Base-by-base conservation (phyloP, 768 basidiomycete species). In the Naganishia kalamii region DNA sequence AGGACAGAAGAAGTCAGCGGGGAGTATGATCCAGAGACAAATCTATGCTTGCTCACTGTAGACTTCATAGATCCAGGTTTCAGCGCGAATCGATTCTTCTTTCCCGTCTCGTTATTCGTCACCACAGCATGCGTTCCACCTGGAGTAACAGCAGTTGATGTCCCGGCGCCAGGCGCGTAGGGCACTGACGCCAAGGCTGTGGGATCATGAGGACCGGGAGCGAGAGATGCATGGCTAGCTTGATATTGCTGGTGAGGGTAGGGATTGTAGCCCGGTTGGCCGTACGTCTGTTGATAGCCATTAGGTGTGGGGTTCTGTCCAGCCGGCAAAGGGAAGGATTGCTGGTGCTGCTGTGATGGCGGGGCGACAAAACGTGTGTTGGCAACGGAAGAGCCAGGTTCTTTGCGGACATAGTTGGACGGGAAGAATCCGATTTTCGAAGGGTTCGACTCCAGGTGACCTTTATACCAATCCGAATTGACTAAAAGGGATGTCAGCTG, bases 401-500 rank as follows among this genome's bases (percentile, higher is more conserved):
- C 54, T 21, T 48, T 47, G 27, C 41, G 37, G 29, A 64, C 27
- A 21, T 64, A 64, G 43, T 57, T 64, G 23, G 50, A 41, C 13
- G 63, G 63, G 63, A 64, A 64, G 12, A 64, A 52, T 30, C 63
- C 63, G 19, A 15, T 29, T 57, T 35, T 47, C n/a, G 50, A 44
- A 6, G 63, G 63, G 27, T 64, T 52, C 4, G 25, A 27, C 33
- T 64, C 63, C 37, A 57, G 35, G 52, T 64, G 63, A 27, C 63
- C 63, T 44, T 52, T 41, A 29, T 64, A 54, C 63, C 63, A 64
- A n/a, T 64, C 63, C 37, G 63, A 29, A 29, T 64, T 64, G 41
- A 64, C 63, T 64, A 27, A 4, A 33, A 13, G 7, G 12, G 11
- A 33, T 15, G 33, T 15, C 23, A 3, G n/a, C 29, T 13, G 23